A percentile compares a stretch with the other conserved stretches of the same genome.
phyloP scores from a whole-genome alignment of 2,329 filamentous ascomycete species.

The Pseudocercospora musae region DNA sequence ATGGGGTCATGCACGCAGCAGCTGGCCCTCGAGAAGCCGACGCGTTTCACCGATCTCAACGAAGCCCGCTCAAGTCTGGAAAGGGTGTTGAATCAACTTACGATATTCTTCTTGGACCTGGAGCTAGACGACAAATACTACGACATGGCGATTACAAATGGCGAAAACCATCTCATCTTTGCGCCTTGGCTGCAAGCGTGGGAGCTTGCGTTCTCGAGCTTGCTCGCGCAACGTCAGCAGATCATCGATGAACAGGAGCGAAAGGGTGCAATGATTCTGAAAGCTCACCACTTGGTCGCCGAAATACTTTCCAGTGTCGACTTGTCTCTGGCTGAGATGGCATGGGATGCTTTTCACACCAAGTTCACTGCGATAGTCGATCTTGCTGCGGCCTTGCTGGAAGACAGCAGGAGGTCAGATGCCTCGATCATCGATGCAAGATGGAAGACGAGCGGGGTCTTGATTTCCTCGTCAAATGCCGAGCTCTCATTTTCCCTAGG shows the following conservation, averaged over 20 bases:
- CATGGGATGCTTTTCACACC: slow-evolving; percentile 23
- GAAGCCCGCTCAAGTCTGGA: slow-evolving; percentile 22
- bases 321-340: slow-evolving; percentile 23
- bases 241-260: slow-evolving; percentile 15
- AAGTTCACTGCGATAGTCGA: slow-evolving; percentile 26
- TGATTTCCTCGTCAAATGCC: slow-evolving; percentile 17
- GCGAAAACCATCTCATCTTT: slow-evolving; percentile 24
- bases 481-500: slow-evolving; percentile 23
- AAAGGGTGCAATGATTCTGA: slow-evolving; percentile 26
- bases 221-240: slow-evolving; percentile 12
- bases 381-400: slow-evolving; percentile 22
- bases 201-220: slow-evolving; percentile 22
- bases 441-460: slow-evolving; percentile 20
- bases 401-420: slow-evolving; percentile 10
- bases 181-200: slow-evolving; percentile 22
- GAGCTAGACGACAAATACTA: slow-evolving; percentile 27
- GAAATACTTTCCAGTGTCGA: slow-evolving; percentile 25
- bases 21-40: slow-evolving; percentile 11
- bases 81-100: slow-evolving; percentile 21
- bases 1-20: slow-evolving; percentile 2
- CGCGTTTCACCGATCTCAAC: slow-evolving; percentile 13
- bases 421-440: slow-evolving; percentile 16
- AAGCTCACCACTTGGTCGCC: slow-evolving; percentile 26
- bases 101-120: slow-evolving; percentile 24
- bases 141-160: slow-evolving; percentile 21